A percentile compares a stretch with the other conserved stretches of the same genome.
phyloP scores from a whole-genome alignment of 257 asterid genomes.

The Solanum pennellii region DNA sequence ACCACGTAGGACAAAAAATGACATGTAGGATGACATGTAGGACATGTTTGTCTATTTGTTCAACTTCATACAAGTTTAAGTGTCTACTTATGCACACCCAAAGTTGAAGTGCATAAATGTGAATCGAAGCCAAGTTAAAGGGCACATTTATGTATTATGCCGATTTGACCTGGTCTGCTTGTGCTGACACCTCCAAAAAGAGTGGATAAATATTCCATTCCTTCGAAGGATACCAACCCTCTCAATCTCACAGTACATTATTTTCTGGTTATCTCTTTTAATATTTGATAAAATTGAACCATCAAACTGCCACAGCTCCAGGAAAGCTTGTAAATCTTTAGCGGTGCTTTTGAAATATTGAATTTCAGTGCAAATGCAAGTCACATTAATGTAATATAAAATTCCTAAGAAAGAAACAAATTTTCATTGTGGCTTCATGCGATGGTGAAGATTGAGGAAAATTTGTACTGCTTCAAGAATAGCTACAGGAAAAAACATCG shows the following conservation, averaged over 20 bases:
- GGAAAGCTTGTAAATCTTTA: background rate
- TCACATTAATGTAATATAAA: background rate
- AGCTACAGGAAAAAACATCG: background rate
- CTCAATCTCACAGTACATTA: background rate
- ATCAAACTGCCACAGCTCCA: background rate
- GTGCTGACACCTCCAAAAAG: background rate
- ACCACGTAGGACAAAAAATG: too few relatives aligned
- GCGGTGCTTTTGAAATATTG: background rate
- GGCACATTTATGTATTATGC: too few relatives aligned
- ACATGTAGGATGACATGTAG: too few relatives aligned
- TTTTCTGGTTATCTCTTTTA: background rate
- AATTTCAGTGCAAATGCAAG: background rate
- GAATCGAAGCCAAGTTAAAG: too few relatives aligned
- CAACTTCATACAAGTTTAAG: too few relatives aligned
- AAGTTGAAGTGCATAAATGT: too few relatives aligned
- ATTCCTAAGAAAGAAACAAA: background rate
- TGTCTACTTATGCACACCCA: too few relatives aligned
- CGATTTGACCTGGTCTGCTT: background rate
- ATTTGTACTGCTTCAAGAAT: background rate
- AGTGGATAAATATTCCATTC: background rate
- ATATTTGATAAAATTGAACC: background rate
- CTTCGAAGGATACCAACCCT: background rate
- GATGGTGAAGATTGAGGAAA: background rate
- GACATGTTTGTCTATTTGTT: too few relatives aligned
- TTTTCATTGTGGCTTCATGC: background rate